Evolutionary conservation across 257 asterid genomes (phyloP), one percentile per base, ranked within the genome.

Genomic region (Fraxinus anomala): DNA sequence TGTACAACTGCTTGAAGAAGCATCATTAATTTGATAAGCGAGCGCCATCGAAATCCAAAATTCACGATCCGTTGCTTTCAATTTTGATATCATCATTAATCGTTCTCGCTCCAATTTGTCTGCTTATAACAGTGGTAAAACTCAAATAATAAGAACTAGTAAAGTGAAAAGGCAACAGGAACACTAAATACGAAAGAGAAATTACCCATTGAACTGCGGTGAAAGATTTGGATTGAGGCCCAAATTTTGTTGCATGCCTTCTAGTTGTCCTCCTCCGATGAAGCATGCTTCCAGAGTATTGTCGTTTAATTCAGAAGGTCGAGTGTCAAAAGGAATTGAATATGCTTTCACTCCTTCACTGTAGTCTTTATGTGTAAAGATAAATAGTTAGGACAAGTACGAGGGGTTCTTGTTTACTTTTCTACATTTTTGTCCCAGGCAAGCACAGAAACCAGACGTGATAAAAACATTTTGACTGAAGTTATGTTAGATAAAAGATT

Each of bases 151-250:
- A 33, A 47, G 39, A 54, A 7, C 54, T 26, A 68, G 1, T 13
- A 8, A 12, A 0, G 3, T 47, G 49, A n/a, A 17, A 21, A 9
- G 17, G 12, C 34, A 42, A 42, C 31, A 5, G 21, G 0, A 71
- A 13, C 0, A 68, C 34, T 24, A 21, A 7, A 37, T 66, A 19
- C 42, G 36, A 1, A 39, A 16, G 61, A 33, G 42, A 61, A 49
- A 21, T 77, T 88, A 91, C 83, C 83, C 66, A 47, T 84, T 80
- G 76, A 82, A 39, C 11, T 76, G 87, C 4, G 83, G 80, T 17
- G 85, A 39, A 71, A 82, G 51, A 74, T 67, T 65, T n/a, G 84
- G 79, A 77, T 78, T 66, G 75, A 73, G 77, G 40, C 77, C 87
- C 80, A 83, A 68, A 73, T 73, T 79, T 0, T 76, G 80, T 13